Conservation (phyloP, 73 alveolate species). For the Tetrahymena thermophila region DNA sequence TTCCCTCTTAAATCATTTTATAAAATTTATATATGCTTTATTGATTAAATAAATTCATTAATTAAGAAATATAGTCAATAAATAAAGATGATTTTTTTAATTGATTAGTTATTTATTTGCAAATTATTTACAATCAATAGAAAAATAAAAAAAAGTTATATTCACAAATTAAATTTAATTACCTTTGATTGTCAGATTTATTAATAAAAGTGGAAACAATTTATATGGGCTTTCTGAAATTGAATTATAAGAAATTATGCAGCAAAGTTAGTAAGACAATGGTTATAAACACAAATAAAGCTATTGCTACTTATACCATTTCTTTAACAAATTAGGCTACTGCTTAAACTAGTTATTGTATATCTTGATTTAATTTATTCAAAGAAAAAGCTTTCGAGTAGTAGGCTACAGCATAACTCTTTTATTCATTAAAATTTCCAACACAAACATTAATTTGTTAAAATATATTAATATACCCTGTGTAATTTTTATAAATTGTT, state of each 20-base stretch:
- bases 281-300: background rate
- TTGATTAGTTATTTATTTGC: no score
- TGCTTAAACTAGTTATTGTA: no score
- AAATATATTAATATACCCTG: background rate
- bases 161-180: no score
- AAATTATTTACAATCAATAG: no score
- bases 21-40: background rate
- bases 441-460: background rate
- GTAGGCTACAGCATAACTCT: background rate
- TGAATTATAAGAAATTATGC: background rate
- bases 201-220: background rate
- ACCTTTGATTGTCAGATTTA: background rate
- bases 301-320: no score
- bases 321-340: background rate
- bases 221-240: background rate
- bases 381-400: background rate
- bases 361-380: background rate
- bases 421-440: background rate
- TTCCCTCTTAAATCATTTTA: background rate
- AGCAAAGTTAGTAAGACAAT: no score
- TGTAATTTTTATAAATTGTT: no score
- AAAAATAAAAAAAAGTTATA: no score
- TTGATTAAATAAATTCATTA: no score
- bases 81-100: no score
- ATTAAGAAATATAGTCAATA: no score